Conservation (phyloP, 1,139 yeast genomes). For the Geotrichum macrosporum region DNA sequence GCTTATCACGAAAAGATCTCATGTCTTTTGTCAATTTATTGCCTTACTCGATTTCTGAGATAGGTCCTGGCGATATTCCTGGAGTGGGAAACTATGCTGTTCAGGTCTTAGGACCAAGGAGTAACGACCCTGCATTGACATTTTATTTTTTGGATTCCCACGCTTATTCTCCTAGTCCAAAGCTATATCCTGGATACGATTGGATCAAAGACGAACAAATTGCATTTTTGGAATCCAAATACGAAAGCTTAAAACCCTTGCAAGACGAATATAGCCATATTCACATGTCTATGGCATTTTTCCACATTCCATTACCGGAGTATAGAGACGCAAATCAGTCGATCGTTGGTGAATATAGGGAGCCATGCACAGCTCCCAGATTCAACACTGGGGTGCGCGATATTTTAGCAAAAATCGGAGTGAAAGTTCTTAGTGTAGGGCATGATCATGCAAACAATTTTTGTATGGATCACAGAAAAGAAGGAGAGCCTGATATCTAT, state of each 20-base stretch:
- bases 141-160: conserved; percentile 82
- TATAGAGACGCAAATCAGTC: conserved; percentile 47
- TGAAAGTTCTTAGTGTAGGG: conserved; percentile 72
- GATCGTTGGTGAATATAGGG: conserved; percentile 57
- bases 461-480: conserved; percentile 53
- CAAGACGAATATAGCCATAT: conserved; percentile 41
- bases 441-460: conserved; percentile 95
- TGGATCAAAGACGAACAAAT: conserved; percentile 76
- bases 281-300: conserved; percentile 77
- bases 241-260: conserved; percentile 37
- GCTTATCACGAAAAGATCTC: conserved; percentile 54
- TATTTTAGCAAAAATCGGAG: conserved; percentile 57
- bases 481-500: conserved; percentile 53
- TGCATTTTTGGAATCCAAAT: conserved; percentile 50
- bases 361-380: conserved; percentile 73
- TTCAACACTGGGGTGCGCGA: conserved; percentile 58
- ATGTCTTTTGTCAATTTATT: conserved; percentile 53
- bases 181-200: conserved; percentile 73
- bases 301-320: conserved; percentile 91
- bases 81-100: conserved; percentile 80
- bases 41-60: conserved; percentile 61
- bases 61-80: conserved; percentile 61
- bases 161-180: conserved; percentile 59
- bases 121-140: conserved; percentile 49
- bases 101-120: conserved; percentile 45